A percentile compares a stretch with the other conserved stretches of the same genome.
Conservation (phyloP, 164 flowering plant genomes). For the Protea cynaroides region DNA sequence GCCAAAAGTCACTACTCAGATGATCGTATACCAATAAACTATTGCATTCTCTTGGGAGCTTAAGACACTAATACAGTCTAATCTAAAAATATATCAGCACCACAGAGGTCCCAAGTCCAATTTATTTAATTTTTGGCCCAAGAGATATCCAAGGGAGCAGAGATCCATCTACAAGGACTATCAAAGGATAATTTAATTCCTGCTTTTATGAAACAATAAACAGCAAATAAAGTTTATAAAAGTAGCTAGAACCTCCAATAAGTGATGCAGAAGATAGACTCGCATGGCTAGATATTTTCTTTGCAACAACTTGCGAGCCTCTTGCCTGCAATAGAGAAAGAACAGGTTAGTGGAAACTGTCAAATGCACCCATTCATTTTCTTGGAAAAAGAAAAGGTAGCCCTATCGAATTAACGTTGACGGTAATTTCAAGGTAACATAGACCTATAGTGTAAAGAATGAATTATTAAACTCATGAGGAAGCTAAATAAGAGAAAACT, state of each 20-base stretch:
- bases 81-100: background rate
- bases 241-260: slow-evolving; percentile 24
- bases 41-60: background rate
- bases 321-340: slow-evolving; percentile 24
- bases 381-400: too few species aligned
- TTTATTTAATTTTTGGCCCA: background rate
- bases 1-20: background rate
- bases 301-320: slow-evolving; percentile 27
- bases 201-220: background rate
- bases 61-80: background rate
- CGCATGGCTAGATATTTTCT: slow-evolving; percentile 22
- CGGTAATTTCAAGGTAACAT: background rate
- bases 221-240: background rate
- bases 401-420: background rate
- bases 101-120: background rate
- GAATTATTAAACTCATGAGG: background rate
- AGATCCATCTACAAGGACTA: background rate
- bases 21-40: background rate
- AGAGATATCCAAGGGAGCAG: background rate
- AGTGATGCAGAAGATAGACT: slow-evolving; percentile 23
- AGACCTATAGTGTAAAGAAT: background rate
- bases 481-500: slow-evolving; percentile 19
- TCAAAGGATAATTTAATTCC: background rate
- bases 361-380: too few species aligned
- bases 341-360: background rate